Evolutionary conservation across 257 asterid genomes (phyloP).

Genomic region (Paulownia fortunei): DNA sequence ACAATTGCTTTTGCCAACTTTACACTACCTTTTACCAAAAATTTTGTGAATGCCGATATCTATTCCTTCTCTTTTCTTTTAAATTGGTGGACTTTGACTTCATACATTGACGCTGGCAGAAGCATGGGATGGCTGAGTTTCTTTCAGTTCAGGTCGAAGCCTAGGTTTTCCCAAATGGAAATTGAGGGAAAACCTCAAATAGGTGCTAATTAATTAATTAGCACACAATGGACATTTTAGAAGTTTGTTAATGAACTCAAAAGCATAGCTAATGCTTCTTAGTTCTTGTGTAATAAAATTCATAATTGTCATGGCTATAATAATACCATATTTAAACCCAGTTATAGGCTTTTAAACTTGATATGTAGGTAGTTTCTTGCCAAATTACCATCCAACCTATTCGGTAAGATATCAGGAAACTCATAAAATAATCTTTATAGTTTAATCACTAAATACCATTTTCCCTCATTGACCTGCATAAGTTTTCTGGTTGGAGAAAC

Average conservation of each 20-base stretch:
- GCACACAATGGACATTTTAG: not conserved
- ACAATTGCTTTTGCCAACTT: conserved; percentile 23
- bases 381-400: conserved; percentile 3
- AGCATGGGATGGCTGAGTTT: not conserved
- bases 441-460: not conserved
- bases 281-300: not conserved
- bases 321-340: not conserved
- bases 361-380: not conserved
- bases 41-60: not conserved
- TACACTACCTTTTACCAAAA: not conserved
- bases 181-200: not conserved
- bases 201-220: not conserved
- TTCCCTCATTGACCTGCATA: not conserved
- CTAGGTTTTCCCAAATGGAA: not conserved
- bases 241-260: not conserved
- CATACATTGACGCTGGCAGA: not conserved
- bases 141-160: not conserved
- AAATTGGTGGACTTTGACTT: not conserved
- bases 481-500: not conserved
- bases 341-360: not conserved
- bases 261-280: not conserved
- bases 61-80: not conserved
- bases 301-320: not conserved
- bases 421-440: not conserved
- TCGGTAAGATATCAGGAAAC: not conserved